Base-by-base conservation (phyloP, 495 filamentous ascomycete genomes). In the Daldinia vernicosa region DNA sequence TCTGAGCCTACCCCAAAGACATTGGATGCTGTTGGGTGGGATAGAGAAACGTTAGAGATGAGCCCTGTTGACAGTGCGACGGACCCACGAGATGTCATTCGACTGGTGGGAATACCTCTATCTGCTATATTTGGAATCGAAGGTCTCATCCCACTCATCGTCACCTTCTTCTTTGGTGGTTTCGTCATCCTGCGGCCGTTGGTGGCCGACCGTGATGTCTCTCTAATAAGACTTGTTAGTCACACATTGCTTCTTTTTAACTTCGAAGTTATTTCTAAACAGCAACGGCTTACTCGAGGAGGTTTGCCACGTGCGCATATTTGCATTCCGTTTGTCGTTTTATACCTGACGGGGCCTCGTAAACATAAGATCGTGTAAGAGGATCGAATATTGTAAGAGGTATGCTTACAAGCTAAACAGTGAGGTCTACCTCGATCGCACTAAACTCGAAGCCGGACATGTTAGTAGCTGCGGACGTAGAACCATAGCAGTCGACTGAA, bases 1-100 rank as follows among this genome's bases (percentile, higher is more conserved):
- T 89, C 88, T 5, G 84, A 84, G 17, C 86, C 85, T 56, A 88
- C 83, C n/a, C 88, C 90, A 76, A 92, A 93, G 40, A 92, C 88
- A 60, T 89, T 90, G 45, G 86, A 88, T 15, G 86, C 85, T 30
- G 87, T 84, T 0, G 87, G 85, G 24, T 85, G 79, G 1, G 89
- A 88, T 70, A 88, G 87, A 17, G 90, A 89, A 6, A 91, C 83
- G 75, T 92, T 87, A 56, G 89, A 90, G 24, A 92, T 83, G 24
- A 92, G 83, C 19, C 87, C 88, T 33, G 80, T 83, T 28, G 85
- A 85, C n/a, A 77, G 80, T 60, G 82, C 79, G 37, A 84, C 76
- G 56, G 81, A 83, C 60, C 79, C 81, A 61, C 78, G 75, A 28
- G 72, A 74, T 50, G 76, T 70, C 35, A 76, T 76, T 33, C 78